A percentile compares a stretch with the other conserved stretches of the same genome.
phyloP scores from a whole-genome alignment of 805 yeast genomes.

The Wickerhamomyces subpelliculosus region DNA sequence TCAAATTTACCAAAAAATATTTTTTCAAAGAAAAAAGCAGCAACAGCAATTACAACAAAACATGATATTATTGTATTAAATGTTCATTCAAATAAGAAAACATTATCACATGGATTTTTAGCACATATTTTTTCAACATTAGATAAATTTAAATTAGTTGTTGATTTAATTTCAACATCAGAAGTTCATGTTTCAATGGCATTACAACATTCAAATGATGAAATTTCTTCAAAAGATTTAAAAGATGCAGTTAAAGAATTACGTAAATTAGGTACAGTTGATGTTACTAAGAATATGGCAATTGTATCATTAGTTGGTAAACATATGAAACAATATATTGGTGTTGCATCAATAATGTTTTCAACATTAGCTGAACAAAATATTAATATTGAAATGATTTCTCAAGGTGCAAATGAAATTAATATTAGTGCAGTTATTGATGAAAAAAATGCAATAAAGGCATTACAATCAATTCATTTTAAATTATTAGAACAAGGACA shows the following conservation, averaged over 20 bases:
- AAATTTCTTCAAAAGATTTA: slow-evolving; percentile 46
- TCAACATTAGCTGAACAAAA: slow-evolving; percentile 85
- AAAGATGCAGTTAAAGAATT: slow-evolving; percentile 74
- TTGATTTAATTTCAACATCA: slow-evolving; percentile 92
- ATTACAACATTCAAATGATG: slow-evolving; percentile 65
- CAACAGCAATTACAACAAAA: slow-evolving; percentile 95
- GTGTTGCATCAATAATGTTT: slow-evolving; percentile 97
- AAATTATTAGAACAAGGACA: slow-evolving; percentile 59
- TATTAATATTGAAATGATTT: slow-evolving; percentile 95
- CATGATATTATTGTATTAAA: slow-evolving; percentile 86
- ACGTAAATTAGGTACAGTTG: slow-evolving; percentile 78
- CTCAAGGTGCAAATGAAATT: slow-evolving; percentile 97
- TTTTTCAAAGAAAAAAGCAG: slow-evolving; percentile 53
- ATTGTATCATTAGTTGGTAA: slow-evolving; percentile 93
- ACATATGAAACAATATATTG: slow-evolving; percentile 94
- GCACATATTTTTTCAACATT: slow-evolving; percentile 84
- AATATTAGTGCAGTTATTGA: slow-evolving; percentile 93
- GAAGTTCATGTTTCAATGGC: slow-evolving; percentile 99
- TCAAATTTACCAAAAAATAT: slow-evolving; percentile 30
- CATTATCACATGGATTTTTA: slow-evolving; percentile 89
- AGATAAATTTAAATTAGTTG: slow-evolving; percentile 80
- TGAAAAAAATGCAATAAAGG: slow-evolving; percentile 74
- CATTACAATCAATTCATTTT: slow-evolving; percentile 79
- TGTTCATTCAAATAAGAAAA: slow-evolving; percentile 89
- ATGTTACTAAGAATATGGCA: slow-evolving; percentile 79